Percentiles rank a stretch among this genome's conserved stretches.
These are phyloP conservation scores for Botrytis fragariae DNA, from an alignment of 2,329 filamentous ascomycete genomes.

Conservation along the genomic window DNA sequence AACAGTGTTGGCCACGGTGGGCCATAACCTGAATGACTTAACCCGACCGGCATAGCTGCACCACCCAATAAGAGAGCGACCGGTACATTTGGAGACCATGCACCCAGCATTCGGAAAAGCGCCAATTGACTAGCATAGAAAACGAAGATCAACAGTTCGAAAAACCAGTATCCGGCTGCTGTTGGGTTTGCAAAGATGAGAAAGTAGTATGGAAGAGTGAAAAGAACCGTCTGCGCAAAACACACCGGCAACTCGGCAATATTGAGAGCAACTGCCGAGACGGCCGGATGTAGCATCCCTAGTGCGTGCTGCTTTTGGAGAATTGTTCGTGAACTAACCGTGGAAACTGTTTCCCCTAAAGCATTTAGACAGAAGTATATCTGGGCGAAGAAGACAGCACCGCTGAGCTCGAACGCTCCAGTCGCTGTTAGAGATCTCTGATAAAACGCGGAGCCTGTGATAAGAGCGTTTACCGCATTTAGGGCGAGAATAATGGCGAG, in stretches of 20 bases:
- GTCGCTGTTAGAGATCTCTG: neutral
- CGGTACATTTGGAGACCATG: neutral
- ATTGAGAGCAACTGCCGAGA: neutral
- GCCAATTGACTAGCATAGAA: neutral
- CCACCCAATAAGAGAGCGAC: neutral
- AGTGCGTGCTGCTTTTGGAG: neutral
- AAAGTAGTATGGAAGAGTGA: neutral
- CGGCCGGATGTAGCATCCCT: neutral
- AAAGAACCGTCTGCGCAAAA: neutral
- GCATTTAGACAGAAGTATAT: neutral
- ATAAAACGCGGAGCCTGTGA: neutral
- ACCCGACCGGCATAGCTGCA: neutral
- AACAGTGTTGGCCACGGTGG: neutral
- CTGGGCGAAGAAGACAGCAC: neutral
- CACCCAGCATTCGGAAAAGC: constrained; percentile 2
- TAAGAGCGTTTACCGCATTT: neutral
- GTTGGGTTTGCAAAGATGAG: neutral
- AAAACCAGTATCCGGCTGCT: neutral
- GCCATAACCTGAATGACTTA: neutral
- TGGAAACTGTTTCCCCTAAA: neutral
- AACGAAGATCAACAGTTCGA: neutral
- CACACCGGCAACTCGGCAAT: neutral
- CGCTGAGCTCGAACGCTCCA: neutral
- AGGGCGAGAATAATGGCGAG: neutral
- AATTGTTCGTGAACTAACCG: neutral